Base-by-base conservation (phyloP, 2,329 filamentous ascomycete species). In the Aureobasidium sp. region DNA sequence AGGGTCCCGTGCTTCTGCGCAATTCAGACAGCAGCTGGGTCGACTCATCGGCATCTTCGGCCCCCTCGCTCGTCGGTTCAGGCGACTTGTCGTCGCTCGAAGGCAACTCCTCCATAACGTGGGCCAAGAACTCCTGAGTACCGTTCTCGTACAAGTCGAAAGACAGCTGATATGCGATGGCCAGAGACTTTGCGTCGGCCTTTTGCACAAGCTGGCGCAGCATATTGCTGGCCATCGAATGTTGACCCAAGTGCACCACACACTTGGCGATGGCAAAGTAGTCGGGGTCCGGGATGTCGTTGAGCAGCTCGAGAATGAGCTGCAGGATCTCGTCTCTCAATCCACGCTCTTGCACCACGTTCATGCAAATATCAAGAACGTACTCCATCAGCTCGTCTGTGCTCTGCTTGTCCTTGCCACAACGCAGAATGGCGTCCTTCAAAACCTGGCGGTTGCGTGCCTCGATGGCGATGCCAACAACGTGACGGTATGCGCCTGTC, bases 81-180 rank as follows among this genome's bases (percentile, higher is more conserved):
- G 68, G 55, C 37, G 61, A 56, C n/a, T 78, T 73, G 24, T 77
- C 73, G 34, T 78, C 74, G 3, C 62, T 62, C 38, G 77, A 73
- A 0, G 90, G 88, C 27, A 97, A 75, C 40, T 88, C 83, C 55
- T 87, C 82, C 64, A 91, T 84, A 39, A 98, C 88, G 71, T 93
- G 96, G 60, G 84, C 84, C 21, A 98, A 72, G 63, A 98, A 98
- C 67, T 97, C 93, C 64, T 98, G 93, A 0, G 93, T 97, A 61
- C 93, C 93, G 65, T 98, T 98, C 72, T 98, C 93, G 70, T 96
- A 97, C 5, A 98, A 78, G 64, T 98, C 93, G 64, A 98, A 98
- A 1, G 91, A 93, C 54, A 98, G 95, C 68, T 98, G 93, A 69
- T 97, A 98, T 16, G 93, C 93, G 45, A 88, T 85, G 17, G 90